These are phyloP conservation scores for Dysphania ambrosioides DNA, from an alignment of 148 eudicot species.

Conservation along the genomic window DNA sequence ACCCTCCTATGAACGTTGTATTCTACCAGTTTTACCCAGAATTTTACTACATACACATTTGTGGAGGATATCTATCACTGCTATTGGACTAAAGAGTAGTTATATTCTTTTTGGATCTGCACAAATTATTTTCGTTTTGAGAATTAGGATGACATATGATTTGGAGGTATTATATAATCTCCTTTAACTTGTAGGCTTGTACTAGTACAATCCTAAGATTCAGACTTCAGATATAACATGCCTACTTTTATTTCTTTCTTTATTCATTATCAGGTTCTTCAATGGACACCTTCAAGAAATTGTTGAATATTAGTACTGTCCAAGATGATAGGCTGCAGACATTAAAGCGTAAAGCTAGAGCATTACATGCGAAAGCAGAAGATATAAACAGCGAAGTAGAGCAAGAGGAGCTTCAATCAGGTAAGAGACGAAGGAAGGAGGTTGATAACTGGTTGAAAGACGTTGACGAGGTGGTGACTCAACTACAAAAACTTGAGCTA, in stretches of 20 bases:
- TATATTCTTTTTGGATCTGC: too few relatives aligned
- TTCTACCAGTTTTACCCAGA: not conserved
- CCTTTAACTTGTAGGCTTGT: not conserved
- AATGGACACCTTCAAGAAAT: slow-evolving; percentile 22
- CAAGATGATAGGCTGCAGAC: slow-evolving; percentile 24
- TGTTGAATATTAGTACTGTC: slow-evolving; percentile 16
- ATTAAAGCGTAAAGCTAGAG: slow-evolving; percentile 22
- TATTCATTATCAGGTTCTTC: not conserved
- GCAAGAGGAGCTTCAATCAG: slow-evolving; percentile 27
- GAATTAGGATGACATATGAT: not conserved
- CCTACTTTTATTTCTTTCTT: not conserved
- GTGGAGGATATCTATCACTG: not conserved
- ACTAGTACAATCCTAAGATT: not conserved
- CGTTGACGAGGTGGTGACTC: slow-evolving; percentile 15
- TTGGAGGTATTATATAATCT: not conserved
- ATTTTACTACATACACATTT: not conserved
- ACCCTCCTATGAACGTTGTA: not conserved
- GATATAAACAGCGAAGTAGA: slow-evolving; percentile 22
- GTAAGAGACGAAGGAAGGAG: slow-evolving; percentile 25
- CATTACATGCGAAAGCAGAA: slow-evolving; percentile 19
- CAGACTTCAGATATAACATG: not conserved
- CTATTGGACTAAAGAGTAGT: too few relatives aligned
- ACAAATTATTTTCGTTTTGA: not conserved
- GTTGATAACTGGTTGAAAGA: slow-evolving; percentile 27
- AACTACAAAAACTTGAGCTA: slow-evolving; percentile 20